Percentiles rank a stretch among this genome's conserved stretches.
Evolutionary conservation across 345 rosid genomes (phyloP).

Genomic region (Brassica nigra): DNA sequence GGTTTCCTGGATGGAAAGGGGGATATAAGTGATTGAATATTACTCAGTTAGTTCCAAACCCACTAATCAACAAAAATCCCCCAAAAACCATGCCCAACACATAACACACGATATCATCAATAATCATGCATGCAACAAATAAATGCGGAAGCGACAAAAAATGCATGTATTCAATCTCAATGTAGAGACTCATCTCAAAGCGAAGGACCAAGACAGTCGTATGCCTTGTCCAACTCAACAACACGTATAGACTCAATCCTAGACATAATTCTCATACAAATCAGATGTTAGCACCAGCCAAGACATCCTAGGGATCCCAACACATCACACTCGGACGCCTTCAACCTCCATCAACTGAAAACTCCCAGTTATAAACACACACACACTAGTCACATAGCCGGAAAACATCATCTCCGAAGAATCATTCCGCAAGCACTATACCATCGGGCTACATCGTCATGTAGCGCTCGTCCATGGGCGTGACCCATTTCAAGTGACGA

Average conservation of each 20-base stretch:
- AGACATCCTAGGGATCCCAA: background rate
- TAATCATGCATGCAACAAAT: background rate
- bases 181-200: background rate
- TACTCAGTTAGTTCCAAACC: background rate
- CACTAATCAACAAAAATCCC: background rate
- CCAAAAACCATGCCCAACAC: background rate
- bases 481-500: background rate
- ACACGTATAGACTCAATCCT: background rate
- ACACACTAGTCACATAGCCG: background rate
- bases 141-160: background rate
- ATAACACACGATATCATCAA: background rate
- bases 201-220: background rate
- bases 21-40: background rate
- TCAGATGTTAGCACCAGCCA: background rate
- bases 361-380: background rate
- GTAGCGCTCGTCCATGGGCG: background rate
- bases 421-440: background rate
- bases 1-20: background rate
- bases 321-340: background rate
- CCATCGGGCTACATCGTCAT: background rate
- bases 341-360: background rate
- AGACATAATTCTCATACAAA: background rate
- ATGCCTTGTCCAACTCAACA: background rate
- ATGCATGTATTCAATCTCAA: background rate
- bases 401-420: background rate